phyloP scores from a whole-genome alignment of 2,329 filamentous ascomycete species.

The Helminthosporium solani region DNA sequence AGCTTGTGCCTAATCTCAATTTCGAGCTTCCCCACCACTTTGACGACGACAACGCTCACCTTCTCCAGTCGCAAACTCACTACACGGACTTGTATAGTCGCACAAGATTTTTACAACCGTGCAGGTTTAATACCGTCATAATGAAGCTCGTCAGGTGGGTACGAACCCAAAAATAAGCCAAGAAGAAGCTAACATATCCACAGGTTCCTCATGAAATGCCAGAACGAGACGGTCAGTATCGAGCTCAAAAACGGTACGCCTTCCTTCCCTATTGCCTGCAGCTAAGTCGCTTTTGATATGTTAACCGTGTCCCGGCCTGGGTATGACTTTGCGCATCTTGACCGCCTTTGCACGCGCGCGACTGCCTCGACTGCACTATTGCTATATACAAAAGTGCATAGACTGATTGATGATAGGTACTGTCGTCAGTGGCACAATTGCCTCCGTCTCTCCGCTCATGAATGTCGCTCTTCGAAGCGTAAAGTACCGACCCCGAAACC shows the following conservation, averaged over 20 bases:
- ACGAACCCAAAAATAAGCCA: background rate
- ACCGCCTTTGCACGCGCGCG: slow-evolving; percentile 1
- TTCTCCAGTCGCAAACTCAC: slow-evolving; percentile 2
- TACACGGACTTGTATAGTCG: background rate
- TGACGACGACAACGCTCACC: slow-evolving; percentile 3
- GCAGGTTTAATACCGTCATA: slow-evolving; percentile 7
- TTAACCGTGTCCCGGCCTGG: slow-evolving; percentile 3
- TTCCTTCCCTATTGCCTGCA: background rate
- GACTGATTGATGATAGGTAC: slow-evolving; percentile 61
- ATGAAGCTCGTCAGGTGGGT: slow-evolving; percentile 43
- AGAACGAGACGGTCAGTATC: slow-evolving; percentile 97
- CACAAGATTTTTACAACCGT: background rate
- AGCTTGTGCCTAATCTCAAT: slow-evolving; percentile 2
- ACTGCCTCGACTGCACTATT: background rate
- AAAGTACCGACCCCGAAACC: slow-evolving; percentile 90
- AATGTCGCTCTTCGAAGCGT: slow-evolving; percentile 94
- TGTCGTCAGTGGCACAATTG: slow-evolving; percentile 94
- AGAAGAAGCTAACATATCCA: slow-evolving; percentile 20
- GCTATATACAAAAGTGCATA: background rate
- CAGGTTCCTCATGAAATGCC: slow-evolving; percentile 99
- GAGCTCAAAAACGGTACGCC: slow-evolving; percentile 91
- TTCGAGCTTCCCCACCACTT: slow-evolving; percentile 13
- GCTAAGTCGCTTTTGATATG: background rate
- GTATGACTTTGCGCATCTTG: slow-evolving; percentile 2
- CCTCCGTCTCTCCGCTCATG: slow-evolving; percentile 96